phyloP scores from a whole-genome alignment of 495 filamentous ascomycete genomes.

The Aspergillus cristatus region DNA sequence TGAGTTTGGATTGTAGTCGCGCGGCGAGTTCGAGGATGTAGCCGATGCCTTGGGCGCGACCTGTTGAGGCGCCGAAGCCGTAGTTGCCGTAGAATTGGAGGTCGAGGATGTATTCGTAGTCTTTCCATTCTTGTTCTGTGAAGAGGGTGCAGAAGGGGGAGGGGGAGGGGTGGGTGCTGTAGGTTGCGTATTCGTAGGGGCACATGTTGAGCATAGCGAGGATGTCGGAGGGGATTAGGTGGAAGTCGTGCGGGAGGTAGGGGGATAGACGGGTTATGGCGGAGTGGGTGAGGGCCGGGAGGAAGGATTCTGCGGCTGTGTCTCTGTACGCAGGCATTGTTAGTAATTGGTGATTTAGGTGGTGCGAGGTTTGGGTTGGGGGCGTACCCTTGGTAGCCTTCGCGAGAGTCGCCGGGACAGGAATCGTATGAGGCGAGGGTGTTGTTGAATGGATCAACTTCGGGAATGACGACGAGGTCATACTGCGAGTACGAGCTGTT shows the following conservation, averaged over 20 bases:
- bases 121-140: constrained; percentile 47
- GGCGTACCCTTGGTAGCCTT: constrained; percentile 6
- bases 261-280: constrained; percentile 16
- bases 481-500: constrained; percentile 30
- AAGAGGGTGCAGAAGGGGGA: constrained; percentile 44
- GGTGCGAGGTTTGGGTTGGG: too few relatives aligned
- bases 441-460: constrained; percentile 39
- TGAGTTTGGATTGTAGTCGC: constrained; percentile 44
- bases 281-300: constrained; percentile 16
- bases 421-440: constrained; percentile 37
- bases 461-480: constrained; percentile 38
- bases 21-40: constrained; percentile 55
- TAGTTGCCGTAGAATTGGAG: constrained; percentile 50
- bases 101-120: constrained; percentile 48
- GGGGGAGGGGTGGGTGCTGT: constrained; percentile 12
- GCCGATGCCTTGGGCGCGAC: constrained; percentile 53
- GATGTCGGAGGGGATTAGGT: constrained; percentile 40
- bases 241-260: constrained; percentile 29
- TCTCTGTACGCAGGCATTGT: constrained; percentile 15
- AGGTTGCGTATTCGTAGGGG: constrained; percentile 16
- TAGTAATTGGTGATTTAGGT: too few relatives aligned
- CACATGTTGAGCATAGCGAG: constrained; percentile 45
- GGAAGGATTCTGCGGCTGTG: constrained; percentile 14
- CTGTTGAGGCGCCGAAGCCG: constrained; percentile 50
- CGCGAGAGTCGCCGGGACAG: constrained; percentile 10